These are phyloP conservation scores for Durusdinium trenchii DNA, from an alignment of 73 alveolate genomes.

Conservation along the genomic window DNA sequence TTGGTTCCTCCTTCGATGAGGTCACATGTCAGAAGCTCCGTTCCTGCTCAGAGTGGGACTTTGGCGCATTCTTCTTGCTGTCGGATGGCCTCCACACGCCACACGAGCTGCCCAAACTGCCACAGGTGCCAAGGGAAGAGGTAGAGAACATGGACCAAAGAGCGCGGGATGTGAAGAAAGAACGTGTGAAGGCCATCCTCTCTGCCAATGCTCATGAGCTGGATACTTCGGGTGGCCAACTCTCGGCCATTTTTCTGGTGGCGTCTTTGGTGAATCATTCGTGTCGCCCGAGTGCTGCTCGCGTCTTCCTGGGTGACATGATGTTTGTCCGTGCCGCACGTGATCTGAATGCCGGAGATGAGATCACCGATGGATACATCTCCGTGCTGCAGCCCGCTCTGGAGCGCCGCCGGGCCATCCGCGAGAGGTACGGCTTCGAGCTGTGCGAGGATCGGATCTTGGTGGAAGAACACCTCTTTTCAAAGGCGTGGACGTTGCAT, in stretches of 20 bases:
- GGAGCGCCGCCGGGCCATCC: constrained; percentile 41
- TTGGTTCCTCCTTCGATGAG: too few species aligned
- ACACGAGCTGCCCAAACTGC: constrained; percentile 34
- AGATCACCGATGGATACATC: constrained; percentile 90
- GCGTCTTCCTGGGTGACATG: constrained; percentile 70
- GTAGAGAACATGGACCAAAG: not conserved
- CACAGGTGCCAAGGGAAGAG: not conserved
- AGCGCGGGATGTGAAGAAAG: not conserved
- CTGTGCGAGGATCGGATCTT: constrained; percentile 54
- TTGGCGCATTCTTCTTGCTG: constrained; percentile 72
- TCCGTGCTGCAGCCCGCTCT: constrained; percentile 73
- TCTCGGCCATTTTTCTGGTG: constrained; percentile 56
- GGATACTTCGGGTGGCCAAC: constrained; percentile 25
- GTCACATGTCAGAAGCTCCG: constrained; percentile 32
- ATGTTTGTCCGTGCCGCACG: constrained; percentile 90
- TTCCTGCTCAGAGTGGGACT: constrained; percentile 41
- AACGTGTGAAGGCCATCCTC: constrained; percentile 41
- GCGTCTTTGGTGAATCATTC: constrained; percentile 83
- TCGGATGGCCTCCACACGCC: not conserved
- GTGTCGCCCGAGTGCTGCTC: constrained; percentile 71
- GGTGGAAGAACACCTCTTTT: constrained; percentile 38
- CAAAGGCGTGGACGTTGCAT: not conserved
- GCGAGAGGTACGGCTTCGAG: constrained; percentile 60
- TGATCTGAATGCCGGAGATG: constrained; percentile 35
- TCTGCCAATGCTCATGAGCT: constrained; percentile 82